phyloP scores from a whole-genome alignment of 176 grass and related monocot species.

The Elymus sibiricus region DNA sequence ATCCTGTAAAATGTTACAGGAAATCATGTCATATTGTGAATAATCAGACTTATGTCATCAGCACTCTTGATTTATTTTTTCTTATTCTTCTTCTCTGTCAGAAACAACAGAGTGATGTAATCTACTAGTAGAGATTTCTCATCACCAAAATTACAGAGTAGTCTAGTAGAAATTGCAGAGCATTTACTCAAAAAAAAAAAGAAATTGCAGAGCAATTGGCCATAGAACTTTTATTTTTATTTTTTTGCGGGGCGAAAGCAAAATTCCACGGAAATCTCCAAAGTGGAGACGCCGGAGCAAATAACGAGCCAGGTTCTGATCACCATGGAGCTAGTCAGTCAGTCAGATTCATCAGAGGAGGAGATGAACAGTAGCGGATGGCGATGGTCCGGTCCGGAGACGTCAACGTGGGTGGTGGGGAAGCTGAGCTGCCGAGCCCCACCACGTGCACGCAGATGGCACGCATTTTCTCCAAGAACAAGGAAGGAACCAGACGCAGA shows the following conservation, averaged over 20 bases:
- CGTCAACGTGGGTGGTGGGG: not conserved
- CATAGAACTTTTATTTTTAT: too few relatives aligned
- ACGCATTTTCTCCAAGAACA: slow-evolving; percentile 17
- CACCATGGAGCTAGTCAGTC: not conserved
- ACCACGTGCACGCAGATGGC: slow-evolving; percentile 44
- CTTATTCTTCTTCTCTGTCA: not conserved
- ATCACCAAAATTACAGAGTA: too few relatives aligned
- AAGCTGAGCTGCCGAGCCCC: slow-evolving; percentile 5
- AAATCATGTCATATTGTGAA: slow-evolving; percentile 14
- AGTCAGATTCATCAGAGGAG: not conserved
- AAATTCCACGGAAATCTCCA: too few relatives aligned
- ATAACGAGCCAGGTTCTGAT: too few relatives aligned
- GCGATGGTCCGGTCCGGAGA: slow-evolving; percentile 8
- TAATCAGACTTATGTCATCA: too few relatives aligned
- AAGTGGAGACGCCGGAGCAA: too few relatives aligned
- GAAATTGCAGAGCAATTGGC: too few relatives aligned
- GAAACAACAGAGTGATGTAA: not conserved
- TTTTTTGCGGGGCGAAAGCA: too few relatives aligned
- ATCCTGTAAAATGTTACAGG: slow-evolving; percentile 23
- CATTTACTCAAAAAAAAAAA: too few relatives aligned
- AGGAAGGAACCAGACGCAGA: not conserved
- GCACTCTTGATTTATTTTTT: too few relatives aligned
- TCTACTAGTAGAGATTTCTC: not conserved
- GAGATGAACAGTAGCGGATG: slow-evolving; percentile 11
- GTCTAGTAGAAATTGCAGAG: too few relatives aligned